Percentiles rank a stretch among this genome's conserved stretches.
Evolutionary conservation across 176 grass and related monocot genomes (phyloP).

Genomic region (Eleusine indica): DNA sequence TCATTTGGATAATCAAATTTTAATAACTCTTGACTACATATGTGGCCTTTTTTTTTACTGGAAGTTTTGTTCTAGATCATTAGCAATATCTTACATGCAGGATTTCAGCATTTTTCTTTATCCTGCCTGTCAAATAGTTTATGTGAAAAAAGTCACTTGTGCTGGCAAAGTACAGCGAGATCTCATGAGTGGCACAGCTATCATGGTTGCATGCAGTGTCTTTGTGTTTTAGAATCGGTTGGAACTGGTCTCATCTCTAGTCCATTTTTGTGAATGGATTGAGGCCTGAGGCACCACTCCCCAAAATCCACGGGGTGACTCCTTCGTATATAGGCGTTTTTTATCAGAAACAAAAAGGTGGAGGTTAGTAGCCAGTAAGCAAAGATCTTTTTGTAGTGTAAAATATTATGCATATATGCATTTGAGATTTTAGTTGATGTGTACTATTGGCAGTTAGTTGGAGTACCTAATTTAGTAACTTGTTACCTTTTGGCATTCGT

Average conservation of each 20-base stretch:
- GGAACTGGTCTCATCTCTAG: constrained; percentile 1
- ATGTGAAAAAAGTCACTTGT: constrained; percentile 5
- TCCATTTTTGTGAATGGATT: neutral
- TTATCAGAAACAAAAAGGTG: constrained; percentile 2
- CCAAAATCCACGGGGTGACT: too few relatives aligned
- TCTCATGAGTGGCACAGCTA: neutral
- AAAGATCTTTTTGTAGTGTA: neutral
- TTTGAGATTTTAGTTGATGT: constrained; percentile 17
- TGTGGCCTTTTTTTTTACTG: neutral
- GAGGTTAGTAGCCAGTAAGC: constrained; percentile 22
- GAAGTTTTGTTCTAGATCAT: constrained; percentile 6
- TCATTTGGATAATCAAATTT: neutral
- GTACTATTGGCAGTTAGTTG: neutral
- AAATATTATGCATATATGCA: neutral
- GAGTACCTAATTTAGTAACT: neutral
- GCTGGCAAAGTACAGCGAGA: neutral
- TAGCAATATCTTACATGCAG: neutral
- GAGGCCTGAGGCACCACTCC: too few relatives aligned
- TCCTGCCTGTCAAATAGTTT: constrained; percentile 15
- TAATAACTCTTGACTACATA: neutral
- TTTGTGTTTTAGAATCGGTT: constrained; percentile 5
- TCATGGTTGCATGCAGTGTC: neutral
- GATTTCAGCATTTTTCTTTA: neutral
- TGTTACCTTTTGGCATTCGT: neutral
- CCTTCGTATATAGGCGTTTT: neutral